phyloP scores from a whole-genome alignment of 805 yeast species.

The Lachancea thermotolerans region DNA sequence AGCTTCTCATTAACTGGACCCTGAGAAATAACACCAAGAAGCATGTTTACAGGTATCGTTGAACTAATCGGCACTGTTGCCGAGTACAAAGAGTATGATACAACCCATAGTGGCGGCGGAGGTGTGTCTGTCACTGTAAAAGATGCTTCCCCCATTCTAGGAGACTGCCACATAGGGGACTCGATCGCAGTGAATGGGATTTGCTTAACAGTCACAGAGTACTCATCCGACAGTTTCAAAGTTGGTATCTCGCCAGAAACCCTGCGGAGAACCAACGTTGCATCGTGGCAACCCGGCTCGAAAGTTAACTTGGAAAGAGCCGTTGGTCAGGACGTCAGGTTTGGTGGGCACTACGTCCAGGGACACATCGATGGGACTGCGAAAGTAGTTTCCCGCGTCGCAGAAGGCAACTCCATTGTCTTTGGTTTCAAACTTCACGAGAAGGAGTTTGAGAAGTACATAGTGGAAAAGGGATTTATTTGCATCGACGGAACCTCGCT shows the following conservation, averaged over 20 bases:
- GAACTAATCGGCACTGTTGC: slow-evolving; percentile 63
- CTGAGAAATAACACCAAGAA: neutral
- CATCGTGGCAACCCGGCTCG: slow-evolving; percentile 47
- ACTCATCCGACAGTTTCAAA: slow-evolving; percentile 54
- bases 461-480: slow-evolving; percentile 93
- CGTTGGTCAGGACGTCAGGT: slow-evolving; percentile 62
- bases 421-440: slow-evolving; percentile 72
- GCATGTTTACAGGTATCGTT: slow-evolving; percentile 92
- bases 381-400: slow-evolving; percentile 40
- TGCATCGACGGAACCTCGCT: slow-evolving; percentile 89
- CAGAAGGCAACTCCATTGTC: slow-evolving; percentile 72
- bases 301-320: slow-evolving; percentile 90
- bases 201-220: slow-evolving; percentile 89
- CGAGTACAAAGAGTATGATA: slow-evolving; percentile 17
- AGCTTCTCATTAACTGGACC: no score
- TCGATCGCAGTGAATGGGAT: slow-evolving; percentile 85
- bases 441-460: slow-evolving; percentile 49
- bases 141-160: slow-evolving; percentile 55
- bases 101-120: slow-evolving; percentile 24
- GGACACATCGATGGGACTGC: slow-evolving; percentile 96
- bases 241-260: slow-evolving; percentile 95
- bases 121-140: slow-evolving; percentile 67
- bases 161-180: slow-evolving; percentile 88
- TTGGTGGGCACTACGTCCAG: slow-evolving; percentile 97
- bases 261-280: slow-evolving; percentile 70